phyloP scores from a whole-genome alignment of 164 flowering plant genomes.

The Annona cherimola region DNA sequence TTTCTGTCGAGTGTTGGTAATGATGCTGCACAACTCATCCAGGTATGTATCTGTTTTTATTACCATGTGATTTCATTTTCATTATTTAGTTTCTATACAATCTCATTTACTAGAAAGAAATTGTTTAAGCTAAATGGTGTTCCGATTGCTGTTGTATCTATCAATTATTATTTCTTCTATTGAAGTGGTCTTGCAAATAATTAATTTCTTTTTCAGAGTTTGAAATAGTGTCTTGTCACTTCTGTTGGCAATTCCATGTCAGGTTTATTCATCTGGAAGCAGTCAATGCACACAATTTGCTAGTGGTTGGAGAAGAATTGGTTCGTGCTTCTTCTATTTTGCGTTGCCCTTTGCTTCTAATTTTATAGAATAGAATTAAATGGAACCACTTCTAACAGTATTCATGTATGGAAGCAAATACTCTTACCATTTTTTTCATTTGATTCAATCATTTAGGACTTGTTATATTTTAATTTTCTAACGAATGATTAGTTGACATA shows the following conservation, averaged over 20 bases:
- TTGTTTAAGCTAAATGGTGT: background rate
- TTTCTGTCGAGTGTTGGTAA: slow-evolving; percentile 33
- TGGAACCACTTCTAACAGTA: too few species aligned
- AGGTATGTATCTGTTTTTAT: slow-evolving; percentile 34
- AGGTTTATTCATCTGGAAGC: slow-evolving; percentile 87
- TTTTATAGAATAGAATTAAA: too few species aligned
- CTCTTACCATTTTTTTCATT: too few species aligned
- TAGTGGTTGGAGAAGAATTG: slow-evolving; percentile 61
- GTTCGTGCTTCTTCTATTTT: slow-evolving; percentile 31
- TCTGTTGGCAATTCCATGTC: slow-evolving; percentile 12
- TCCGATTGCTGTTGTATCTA: background rate
- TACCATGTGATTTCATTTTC: background rate
- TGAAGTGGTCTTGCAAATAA: background rate
- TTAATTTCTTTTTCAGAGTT: background rate
- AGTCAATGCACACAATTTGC: slow-evolving; percentile 50
- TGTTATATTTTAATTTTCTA: too few species aligned
- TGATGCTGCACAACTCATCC: slow-evolving; percentile 49
- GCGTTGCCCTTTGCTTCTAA: background rate
- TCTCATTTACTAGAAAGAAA: background rate
- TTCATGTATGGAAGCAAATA: too few species aligned
- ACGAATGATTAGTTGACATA: too few species aligned
- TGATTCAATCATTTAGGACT: too few species aligned
- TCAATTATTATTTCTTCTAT: background rate
- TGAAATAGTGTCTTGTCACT: background rate
- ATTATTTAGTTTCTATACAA: background rate